A percentile compares a stretch with the other conserved stretches of the same genome.
These are phyloP conservation scores for Rhizodiscina lignyota DNA, from an alignment of 495 filamentous ascomycete species.

Conservation along the genomic window DNA sequence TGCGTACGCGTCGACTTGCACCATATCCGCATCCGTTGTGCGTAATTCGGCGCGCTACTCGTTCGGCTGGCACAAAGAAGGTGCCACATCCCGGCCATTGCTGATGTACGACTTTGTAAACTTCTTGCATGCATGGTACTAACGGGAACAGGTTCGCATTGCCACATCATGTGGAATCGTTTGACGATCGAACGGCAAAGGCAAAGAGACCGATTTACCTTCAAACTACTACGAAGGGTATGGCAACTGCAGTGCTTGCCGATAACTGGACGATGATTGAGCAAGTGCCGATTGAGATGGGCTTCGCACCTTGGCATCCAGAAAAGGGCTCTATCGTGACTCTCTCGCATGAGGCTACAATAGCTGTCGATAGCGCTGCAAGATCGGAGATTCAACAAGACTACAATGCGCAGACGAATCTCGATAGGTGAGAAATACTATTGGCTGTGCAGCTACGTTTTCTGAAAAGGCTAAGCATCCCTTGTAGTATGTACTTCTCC, in stretches of 20 bases:
- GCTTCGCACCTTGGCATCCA: conserved; percentile 1
- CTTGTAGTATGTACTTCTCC: conserved; percentile 4
- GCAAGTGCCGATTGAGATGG: neutral
- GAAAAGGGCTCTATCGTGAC: neutral
- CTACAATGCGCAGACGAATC: neutral
- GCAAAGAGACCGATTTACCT: neutral
- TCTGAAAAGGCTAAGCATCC: no score
- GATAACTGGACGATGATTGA: conserved; percentile 1
- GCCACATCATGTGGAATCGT: conserved; percentile 1
- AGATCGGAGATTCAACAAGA: neutral
- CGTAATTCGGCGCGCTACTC: neutral
- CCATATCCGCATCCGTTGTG: neutral
- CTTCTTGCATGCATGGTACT: neutral
- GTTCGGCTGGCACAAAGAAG: neutral
- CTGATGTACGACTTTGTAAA: neutral
- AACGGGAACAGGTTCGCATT: conserved; percentile 2
- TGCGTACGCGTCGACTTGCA: neutral
- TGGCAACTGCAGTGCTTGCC: neutral
- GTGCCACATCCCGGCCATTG: neutral
- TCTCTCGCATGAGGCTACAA: neutral
- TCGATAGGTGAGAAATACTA: no score
- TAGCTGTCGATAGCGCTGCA: neutral
- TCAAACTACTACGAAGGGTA: conserved; percentile 1
- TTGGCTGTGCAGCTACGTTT: no score
- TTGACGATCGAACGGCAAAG: neutral